Evolutionary conservation across 1,284 basidiomycete genomes (phyloP).

Genomic region (Leccinum subrobustum): DNA sequence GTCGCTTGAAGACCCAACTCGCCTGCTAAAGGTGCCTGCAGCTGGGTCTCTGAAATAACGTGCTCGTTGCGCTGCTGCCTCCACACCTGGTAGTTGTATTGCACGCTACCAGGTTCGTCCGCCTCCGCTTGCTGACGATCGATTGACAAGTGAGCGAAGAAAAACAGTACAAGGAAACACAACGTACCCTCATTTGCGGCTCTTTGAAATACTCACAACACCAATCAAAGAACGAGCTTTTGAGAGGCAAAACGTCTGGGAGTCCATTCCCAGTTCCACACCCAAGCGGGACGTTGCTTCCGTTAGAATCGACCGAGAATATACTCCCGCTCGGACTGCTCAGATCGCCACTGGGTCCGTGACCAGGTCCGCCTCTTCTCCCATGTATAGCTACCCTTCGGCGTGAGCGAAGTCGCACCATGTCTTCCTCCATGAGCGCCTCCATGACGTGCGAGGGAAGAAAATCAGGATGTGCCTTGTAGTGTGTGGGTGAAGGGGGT

Average conservation of each 20-base stretch:
- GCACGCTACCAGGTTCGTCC: slow-evolving; percentile 91
- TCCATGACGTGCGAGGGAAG: slow-evolving; percentile 78
- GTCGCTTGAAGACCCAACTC: slow-evolving; percentile 31
- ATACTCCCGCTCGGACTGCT: slow-evolving; percentile 72
- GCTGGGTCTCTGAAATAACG: slow-evolving; percentile 68
- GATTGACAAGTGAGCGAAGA: slow-evolving; percentile 11
- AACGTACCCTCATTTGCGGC: slow-evolving; percentile 91
- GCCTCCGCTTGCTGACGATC: slow-evolving; percentile 78
- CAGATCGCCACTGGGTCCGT: slow-evolving; percentile 29
- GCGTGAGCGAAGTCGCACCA: slow-evolving; percentile 79
- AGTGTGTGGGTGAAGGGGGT: slow-evolving; percentile 34
- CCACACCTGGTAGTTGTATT: slow-evolving; percentile 97
- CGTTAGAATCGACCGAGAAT: slow-evolving; percentile 67
- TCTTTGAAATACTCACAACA: slow-evolving; percentile 97
- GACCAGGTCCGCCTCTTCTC: slow-evolving; percentile 32
- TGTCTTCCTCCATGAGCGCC: slow-evolving; percentile 86
- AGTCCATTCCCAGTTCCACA: slow-evolving; percentile 72
- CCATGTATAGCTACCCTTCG: slow-evolving; percentile 46
- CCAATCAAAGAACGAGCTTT: slow-evolving; percentile 94
- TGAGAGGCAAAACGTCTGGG: slow-evolving; percentile 79
- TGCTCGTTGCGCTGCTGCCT: slow-evolving; percentile 89
- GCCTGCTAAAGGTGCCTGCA: slow-evolving; percentile 74
- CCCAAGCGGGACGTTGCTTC: slow-evolving; percentile 63
- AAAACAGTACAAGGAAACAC: slow-evolving; percentile 7
- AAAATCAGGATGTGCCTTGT: slow-evolving; percentile 46